A percentile compares a stretch with the other conserved stretches of the same genome.
Evolutionary conservation across 1,284 basidiomycete species (phyloP).

Genomic region (Sanghuangporus weigelae): DNA sequence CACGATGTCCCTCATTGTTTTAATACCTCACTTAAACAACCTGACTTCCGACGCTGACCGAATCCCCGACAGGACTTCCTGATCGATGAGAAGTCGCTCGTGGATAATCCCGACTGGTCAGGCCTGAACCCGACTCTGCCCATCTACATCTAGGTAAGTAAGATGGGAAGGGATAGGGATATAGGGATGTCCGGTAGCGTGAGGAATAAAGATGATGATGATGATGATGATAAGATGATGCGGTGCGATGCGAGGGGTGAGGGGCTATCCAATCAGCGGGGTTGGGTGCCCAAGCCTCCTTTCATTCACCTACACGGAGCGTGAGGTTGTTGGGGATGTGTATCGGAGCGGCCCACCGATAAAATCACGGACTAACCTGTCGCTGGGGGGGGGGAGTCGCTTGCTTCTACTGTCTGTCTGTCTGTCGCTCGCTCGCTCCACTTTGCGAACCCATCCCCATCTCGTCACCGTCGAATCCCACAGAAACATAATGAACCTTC

Average conservation of each 20-base stretch:
- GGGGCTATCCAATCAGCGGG: neutral
- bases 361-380: no score
- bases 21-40: neutral
- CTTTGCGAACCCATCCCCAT: no score
- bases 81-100: conserved; percentile 70
- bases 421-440: no score
- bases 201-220: neutral
- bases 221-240: neutral
- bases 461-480: no score
- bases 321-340: no score
- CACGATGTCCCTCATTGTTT: neutral
- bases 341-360: no score
- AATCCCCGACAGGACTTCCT: conserved; percentile 60
- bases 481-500: no score
- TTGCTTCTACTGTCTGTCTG: no score
- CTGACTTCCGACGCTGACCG: neutral
- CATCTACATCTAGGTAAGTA: conserved; percentile 54
- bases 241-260: neutral
- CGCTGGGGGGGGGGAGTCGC: no score
- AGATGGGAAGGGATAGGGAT: neutral
- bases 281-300: no score
- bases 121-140: conserved; percentile 71
- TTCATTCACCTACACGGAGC: no score
- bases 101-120: conserved; percentile 67
- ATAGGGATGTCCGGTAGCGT: neutral